phyloP scores from a whole-genome alignment of 2,329 filamentous ascomycete genomes.

The Ceratocystis papillata region DNA sequence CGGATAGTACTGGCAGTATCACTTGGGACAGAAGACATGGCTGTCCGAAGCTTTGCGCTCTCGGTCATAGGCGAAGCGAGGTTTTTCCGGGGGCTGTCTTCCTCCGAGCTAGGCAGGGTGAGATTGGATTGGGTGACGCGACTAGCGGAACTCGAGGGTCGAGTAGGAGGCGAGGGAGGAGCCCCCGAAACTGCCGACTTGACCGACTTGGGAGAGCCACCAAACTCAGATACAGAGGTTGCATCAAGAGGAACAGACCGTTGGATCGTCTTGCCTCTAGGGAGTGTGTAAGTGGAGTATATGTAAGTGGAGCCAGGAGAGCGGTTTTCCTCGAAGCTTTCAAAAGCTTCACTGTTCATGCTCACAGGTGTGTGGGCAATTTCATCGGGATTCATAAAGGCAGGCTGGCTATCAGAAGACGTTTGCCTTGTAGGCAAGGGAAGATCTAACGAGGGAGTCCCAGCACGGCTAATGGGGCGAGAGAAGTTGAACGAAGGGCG shows the following conservation, averaged over 20 bases:
- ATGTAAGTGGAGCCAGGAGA: conserved; percentile 58
- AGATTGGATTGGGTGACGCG: conserved; percentile 34
- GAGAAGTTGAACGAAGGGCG: conserved; percentile 88
- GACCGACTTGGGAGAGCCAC: conserved; percentile 17
- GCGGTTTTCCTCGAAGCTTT: conserved; percentile 34
- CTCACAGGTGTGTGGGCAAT: conserved; percentile 58
- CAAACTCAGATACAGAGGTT: conserved; percentile 44
- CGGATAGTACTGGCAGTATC: conserved; percentile 46
- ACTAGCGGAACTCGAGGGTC: conserved; percentile 47
- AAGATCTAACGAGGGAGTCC: conserved; percentile 43
- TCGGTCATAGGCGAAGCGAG: conserved; percentile 33
- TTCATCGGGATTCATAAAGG: conserved; percentile 53
- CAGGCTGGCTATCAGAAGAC: conserved; percentile 52
- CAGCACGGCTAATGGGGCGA: conserved; percentile 67
- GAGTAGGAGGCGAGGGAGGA: conserved; percentile 52
- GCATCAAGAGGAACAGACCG: conserved; percentile 50
- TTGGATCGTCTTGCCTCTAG: conserved; percentile 69
- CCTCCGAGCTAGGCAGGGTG: conserved; percentile 40
- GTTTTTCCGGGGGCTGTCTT: conserved; percentile 42
- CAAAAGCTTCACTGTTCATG: conserved; percentile 59
- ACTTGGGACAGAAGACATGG: conserved; percentile 37
- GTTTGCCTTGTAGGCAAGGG: conserved; percentile 47
- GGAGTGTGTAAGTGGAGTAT: conserved; percentile 74
- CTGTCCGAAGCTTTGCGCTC: conserved; percentile 35
- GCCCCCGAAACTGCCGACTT: conserved; percentile 31